Evolutionary conservation across 106 monocot species (phyloP), one percentile per base, ranked within the genome.

Genomic region (Allium sativum): DNA sequence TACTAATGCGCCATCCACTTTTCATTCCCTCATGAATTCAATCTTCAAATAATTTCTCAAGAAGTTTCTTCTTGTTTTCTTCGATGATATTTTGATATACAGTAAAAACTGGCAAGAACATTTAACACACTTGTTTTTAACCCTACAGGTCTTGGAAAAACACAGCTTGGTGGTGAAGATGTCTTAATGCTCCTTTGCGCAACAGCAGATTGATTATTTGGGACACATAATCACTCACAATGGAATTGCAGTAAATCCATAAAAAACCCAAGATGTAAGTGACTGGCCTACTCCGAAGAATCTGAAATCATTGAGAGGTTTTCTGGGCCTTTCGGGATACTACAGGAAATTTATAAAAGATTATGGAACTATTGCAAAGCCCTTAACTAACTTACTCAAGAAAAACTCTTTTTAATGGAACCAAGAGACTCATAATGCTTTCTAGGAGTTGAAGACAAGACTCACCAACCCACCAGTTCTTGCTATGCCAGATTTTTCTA

Each of bases 271-370:
- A 21, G 56, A 3, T 12, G 15, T 56, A 56, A 18, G 19, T 12
- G 20, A 56, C 4, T 56, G 56, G 56, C 56, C 56, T 21, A 15
- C 15, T 10, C 18, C 56, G 21, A 56, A 19, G 22, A 56, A 5
- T 56, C 8, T 21, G 7, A 56, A 19, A 19, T 18, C 17, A 6
- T 19, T 56, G 18, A 56, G 56, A 21, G 56, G 21, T 9, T 56
- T 56, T 10, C 12, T 56, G 10, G 56, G 56, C 5, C 12, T 56
- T 3, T 9, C 56, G 19, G 56, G 56, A 7, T 56, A 56, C 7
- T 56, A 56, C 18, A 56, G 7, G 12, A 56, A 21, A 56, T 56
- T 56, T 56, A 56, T 56, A 19, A 56, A 19, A 56, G 12, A 22
- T 2, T 56, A 56, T 56, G 56, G 56, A 3, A 2, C 1, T 6